Conservation (phyloP, 1,284 basidiomycete genomes). For the Ceratobasidium sp. region DNA sequence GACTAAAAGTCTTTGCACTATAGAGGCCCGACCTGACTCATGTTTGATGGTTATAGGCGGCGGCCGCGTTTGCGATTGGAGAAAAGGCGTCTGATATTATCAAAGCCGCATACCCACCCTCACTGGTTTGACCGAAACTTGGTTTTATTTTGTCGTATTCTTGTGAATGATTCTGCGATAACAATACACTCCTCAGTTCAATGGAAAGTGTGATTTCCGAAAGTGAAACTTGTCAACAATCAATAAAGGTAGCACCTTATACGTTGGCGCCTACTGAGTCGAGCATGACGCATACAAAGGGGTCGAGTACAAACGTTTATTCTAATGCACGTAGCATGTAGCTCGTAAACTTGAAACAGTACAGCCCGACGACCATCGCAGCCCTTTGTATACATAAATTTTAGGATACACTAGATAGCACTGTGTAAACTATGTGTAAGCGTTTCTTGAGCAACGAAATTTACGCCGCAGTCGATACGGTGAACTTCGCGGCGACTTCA, state of each 20-base stretch:
- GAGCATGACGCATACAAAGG: too few species aligned
- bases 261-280: too few species aligned
- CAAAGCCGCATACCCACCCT: constrained; percentile 44
- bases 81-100: constrained; percentile 71
- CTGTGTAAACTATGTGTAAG: not conserved
- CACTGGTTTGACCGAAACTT: not conserved
- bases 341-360: too few species aligned
- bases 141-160: not conserved
- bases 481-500: constrained; percentile 70
- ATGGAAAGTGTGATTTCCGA: too few species aligned
- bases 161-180: too few species aligned
- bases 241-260: too few species aligned
- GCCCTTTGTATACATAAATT: too few species aligned
- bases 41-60: constrained; percentile 57
- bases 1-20: not conserved
- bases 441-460: not conserved
- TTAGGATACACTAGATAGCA: not conserved
- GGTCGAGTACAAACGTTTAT: too few species aligned
- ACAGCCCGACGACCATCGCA: too few species aligned
- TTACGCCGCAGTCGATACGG: constrained; percentile 55
- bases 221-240: too few species aligned
- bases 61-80: constrained; percentile 63
- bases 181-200: too few species aligned
- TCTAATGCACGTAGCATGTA: too few species aligned
- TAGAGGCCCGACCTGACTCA: not conserved